A percentile compares a stretch with the other conserved stretches of the same genome.
Conservation (phyloP, 169 alveolate species). For the Pseudocohnilembus persalinus region DNA sequence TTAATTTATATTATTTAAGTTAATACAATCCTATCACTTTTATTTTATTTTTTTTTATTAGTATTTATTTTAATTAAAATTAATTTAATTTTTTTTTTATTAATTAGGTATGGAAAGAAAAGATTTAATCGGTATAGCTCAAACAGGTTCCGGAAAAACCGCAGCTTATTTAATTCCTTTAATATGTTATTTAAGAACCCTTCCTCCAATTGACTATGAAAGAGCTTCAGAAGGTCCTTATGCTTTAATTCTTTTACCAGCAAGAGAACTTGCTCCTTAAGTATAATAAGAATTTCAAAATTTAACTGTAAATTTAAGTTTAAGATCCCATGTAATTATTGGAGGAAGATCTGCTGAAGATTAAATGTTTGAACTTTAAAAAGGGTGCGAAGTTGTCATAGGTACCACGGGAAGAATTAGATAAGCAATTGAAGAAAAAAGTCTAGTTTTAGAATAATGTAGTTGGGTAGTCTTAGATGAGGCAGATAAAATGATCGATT, state of each 20-base stretch:
- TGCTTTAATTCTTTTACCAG: conserved; percentile 93
- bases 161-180: conserved; percentile 97
- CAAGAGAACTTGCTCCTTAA: conserved; percentile 95
- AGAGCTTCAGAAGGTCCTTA: conserved; percentile 96
- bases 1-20: neutral
- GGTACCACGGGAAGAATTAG: conserved; percentile 99
- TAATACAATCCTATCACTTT: too few relatives aligned
- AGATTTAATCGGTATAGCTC: conserved; percentile 98
- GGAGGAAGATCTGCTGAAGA: conserved; percentile 96
- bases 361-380: conserved; percentile 91
- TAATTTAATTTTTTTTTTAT: too few relatives aligned
- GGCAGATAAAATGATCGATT: conserved; percentile 98
- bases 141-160: conserved; percentile 97
- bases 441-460: conserved; percentile 92
- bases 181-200: conserved; percentile 85
- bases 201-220: conserved; percentile 91
- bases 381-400: conserved; percentile 95
- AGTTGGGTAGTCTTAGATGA: conserved; percentile 96
- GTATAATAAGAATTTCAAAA: conserved; percentile 92
- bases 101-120: conserved; percentile 77
- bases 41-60: too few relatives aligned
- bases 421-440: conserved; percentile 92
- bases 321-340: conserved; percentile 92
- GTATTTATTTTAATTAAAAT: too few relatives aligned
- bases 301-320: conserved; percentile 75